Evolutionary conservation across 2,329 filamentous ascomycete species (phyloP).

Genomic region (Atkinsonella hypoxylon): DNA sequence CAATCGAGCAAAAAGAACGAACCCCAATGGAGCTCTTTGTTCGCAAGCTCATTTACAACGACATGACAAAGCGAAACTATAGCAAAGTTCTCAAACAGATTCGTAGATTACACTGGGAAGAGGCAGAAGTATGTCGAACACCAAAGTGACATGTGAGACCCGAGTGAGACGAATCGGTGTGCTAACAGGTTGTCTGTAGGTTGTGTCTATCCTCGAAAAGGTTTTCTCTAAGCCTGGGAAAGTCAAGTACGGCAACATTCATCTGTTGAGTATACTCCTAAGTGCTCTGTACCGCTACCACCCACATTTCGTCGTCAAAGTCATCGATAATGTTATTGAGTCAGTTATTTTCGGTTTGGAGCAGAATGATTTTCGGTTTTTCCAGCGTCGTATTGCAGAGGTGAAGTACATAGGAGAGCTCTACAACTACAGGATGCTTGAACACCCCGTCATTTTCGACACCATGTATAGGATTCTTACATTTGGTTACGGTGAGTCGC

Average conservation of each 20-base stretch:
- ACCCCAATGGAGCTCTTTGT: conserved; percentile 89
- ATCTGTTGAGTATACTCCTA: conserved; percentile 80
- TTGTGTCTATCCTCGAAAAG: conserved; percentile 70
- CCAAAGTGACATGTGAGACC: not conserved
- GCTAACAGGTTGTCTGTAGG: conserved; percentile 24
- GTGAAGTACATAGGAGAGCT: conserved; percentile 94
- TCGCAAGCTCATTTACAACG: conserved; percentile 82
- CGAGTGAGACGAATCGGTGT: not conserved
- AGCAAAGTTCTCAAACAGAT: conserved; percentile 91
- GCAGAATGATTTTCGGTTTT: conserved; percentile 94
- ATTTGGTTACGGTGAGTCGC: conserved; percentile 62
- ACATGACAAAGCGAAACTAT: conserved; percentile 88
- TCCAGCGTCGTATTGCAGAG: conserved; percentile 86
- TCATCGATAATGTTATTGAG: conserved; percentile 87
- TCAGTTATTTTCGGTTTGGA: conserved; percentile 80
- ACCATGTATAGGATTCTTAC: conserved; percentile 89
- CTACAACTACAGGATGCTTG: conserved; percentile 95
- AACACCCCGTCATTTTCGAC: conserved; percentile 91
- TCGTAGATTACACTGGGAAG: conserved; percentile 94
- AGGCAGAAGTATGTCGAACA: conserved; percentile 52
- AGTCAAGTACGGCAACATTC: conserved; percentile 95
- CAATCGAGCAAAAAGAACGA: conserved; percentile 92
- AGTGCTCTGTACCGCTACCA: conserved; percentile 87
- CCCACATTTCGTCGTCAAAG: conserved; percentile 76
- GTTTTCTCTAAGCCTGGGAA: conserved; percentile 94